phyloP scores from a whole-genome alignment of 2,329 filamentous ascomycete genomes.

The Hymenoscyphus scutula region DNA sequence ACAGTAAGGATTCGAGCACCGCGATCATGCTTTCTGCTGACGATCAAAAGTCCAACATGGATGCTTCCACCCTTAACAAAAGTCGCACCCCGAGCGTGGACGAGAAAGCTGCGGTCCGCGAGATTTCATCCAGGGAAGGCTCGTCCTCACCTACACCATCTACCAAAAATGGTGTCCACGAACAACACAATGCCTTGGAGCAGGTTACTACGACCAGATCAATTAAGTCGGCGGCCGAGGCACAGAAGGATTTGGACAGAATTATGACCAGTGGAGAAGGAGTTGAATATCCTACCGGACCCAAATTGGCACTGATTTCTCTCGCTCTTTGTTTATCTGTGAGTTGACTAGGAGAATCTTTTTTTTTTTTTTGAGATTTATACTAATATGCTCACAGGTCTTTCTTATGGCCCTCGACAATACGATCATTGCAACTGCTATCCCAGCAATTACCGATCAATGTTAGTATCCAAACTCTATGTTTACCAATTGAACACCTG shows the following conservation, averaged over 20 bases:
- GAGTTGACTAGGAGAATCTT: not conserved
- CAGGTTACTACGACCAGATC: conserved; percentile 6
- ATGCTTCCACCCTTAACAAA: conserved; percentile 11
- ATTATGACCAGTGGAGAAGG: conserved; percentile 33
- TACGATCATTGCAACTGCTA: conserved; percentile 37
- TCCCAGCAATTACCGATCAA: conserved; percentile 40
- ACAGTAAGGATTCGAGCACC: not conserved
- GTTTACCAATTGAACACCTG: no score
- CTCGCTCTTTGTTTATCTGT: conserved; percentile 33
- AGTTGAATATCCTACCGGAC: conserved; percentile 34
- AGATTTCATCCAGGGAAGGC: conserved; percentile 11
- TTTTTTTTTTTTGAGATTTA: not conserved
- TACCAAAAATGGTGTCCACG: not conserved
- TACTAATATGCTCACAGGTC: conserved; percentile 1
- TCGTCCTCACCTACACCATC: conserved; percentile 18
- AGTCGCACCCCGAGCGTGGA: conserved; percentile 18
- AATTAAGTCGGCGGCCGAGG: conserved; percentile 19
- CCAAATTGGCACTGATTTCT: conserved; percentile 30
- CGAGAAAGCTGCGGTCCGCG: conserved; percentile 19
- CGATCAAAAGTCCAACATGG: not conserved
- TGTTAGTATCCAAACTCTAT: no score
- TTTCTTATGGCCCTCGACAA: conserved; percentile 34
- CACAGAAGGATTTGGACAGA: conserved; percentile 22
- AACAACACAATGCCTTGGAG: conserved; percentile 6
- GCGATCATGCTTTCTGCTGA: not conserved